Evolutionary conservation across 2,329 filamentous ascomycete genomes (phyloP), one percentile per base, ranked within the genome.

Genomic region (Ascocoryne sarcoides): DNA sequence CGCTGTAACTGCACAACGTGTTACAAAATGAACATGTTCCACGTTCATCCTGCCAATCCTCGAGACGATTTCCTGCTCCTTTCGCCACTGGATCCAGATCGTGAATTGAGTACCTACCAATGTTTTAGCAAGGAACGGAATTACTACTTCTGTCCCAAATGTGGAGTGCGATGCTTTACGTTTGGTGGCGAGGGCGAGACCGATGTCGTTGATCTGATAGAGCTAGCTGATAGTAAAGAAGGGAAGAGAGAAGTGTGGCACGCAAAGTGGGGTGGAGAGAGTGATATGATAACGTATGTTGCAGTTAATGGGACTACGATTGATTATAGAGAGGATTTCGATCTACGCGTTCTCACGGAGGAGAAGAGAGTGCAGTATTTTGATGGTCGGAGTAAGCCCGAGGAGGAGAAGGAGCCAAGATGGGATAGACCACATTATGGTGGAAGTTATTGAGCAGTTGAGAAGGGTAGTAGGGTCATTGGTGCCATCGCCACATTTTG

Each of bases 1-100:
- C 40, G 41, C 37, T 70, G 67, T 59, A 71, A 70, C 46, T 71
- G 68, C 53, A 65, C 54, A 17, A 59, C 63, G 8, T 71, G 67
- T 52, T 62, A 68, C 36, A 71, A 70, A 48, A 58, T 63, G 43
- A 64, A 62, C 15, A 56, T 65, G 39, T 64, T 69, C 48, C 67
- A 71, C 51, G 56, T 65, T 36, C 62, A 66, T 19, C 59, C 62
- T 21, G 53, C 54, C 39, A 46, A 56, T 32, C 45, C 57, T 10
- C 47, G 46, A 19, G 53, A 64, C 17, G 66, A 71, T 55, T 72
- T 71, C 52, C 56, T 65, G 15, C 58, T 72, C 14, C 60, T 67
- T 8, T 63, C 64, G 10, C 68, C 68, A 3, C 46, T 59, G 5
- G 54, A 64, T 41, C 61, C 61, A n/a, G 46, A 64, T 21, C 36